Evolutionary conservation across 2,329 filamentous ascomycete species (phyloP).

Genomic region (Ceratocystis diversiconidia): DNA sequence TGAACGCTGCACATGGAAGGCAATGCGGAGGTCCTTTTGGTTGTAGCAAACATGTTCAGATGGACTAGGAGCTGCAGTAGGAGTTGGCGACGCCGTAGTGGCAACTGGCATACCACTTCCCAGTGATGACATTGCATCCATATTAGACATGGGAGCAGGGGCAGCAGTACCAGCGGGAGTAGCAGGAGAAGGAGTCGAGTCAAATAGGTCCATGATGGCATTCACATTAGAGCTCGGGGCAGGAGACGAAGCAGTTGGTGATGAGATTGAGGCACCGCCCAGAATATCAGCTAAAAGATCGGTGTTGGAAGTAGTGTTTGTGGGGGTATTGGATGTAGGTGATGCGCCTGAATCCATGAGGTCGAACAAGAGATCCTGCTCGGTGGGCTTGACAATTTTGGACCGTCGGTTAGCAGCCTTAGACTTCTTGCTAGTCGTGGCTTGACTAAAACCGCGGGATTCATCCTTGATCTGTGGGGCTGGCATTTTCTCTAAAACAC

Average conservation of each 20-base stretch:
- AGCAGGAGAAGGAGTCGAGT: slow-evolving; percentile 29
- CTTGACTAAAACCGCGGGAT: slow-evolving; percentile 75
- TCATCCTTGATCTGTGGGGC: slow-evolving; percentile 93
- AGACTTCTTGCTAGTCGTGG: slow-evolving; percentile 47
- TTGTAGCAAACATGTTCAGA: slow-evolving; percentile 61
- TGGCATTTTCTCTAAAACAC: slow-evolving; percentile 95
- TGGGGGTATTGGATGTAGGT: slow-evolving; percentile 40
- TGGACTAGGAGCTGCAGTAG: slow-evolving; percentile 29
- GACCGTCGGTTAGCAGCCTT: slow-evolving; percentile 59
- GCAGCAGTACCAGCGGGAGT: slow-evolving; percentile 23
- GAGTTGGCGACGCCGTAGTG: slow-evolving; percentile 20
- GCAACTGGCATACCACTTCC: slow-evolving; percentile 24
- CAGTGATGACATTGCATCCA: slow-evolving; percentile 37
- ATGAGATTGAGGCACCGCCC: slow-evolving; percentile 48
- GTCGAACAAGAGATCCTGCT: slow-evolving; percentile 82
- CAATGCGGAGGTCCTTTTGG: slow-evolving; percentile 70
- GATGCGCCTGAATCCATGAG: slow-evolving; percentile 51
- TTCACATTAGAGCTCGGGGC: slow-evolving; percentile 44
- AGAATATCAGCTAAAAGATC: slow-evolving; percentile 87
- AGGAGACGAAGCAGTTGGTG: slow-evolving; percentile 28
- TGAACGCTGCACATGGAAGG: slow-evolving; percentile 71
- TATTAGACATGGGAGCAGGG: slow-evolving; percentile 28
- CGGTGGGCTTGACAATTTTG: slow-evolving; percentile 66
- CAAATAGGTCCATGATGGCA: slow-evolving; percentile 86
- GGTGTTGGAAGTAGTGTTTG: slow-evolving; percentile 45